These are phyloP conservation scores for Planoprotostelium fungivorum DNA, from an alignment of 78 protist genomes.

Conservation along the genomic window DNA sequence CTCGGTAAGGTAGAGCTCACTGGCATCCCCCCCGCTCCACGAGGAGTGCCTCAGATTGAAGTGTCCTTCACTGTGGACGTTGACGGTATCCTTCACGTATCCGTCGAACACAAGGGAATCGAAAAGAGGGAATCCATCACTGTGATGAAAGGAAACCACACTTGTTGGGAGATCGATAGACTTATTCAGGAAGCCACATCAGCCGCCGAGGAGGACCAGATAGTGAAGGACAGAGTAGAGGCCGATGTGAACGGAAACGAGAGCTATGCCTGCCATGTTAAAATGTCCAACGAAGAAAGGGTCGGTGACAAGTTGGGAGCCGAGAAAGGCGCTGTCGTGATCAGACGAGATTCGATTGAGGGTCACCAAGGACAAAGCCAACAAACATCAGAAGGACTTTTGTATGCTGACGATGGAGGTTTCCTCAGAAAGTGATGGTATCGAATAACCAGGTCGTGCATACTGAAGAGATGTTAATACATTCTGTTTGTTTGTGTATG, in stretches of 20 bases:
- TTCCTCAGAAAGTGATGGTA: no score
- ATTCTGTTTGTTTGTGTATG: no score
- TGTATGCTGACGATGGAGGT: no score
- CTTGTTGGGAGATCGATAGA: slow-evolving; percentile 83
- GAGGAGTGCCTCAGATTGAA: slow-evolving; percentile 93
- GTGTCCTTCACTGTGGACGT: slow-evolving; percentile 65
- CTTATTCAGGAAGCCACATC: slow-evolving; percentile 91
- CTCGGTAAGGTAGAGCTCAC: slow-evolving; percentile 90
- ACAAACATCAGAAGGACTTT: no score
- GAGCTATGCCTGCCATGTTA: slow-evolving; percentile 73
- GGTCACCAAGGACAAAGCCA: no score
- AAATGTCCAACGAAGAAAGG: slow-evolving; percentile 49
- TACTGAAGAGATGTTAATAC: no score
- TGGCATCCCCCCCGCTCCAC: slow-evolving; percentile 96
- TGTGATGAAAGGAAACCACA: slow-evolving; percentile 75
- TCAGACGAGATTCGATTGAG: no score
- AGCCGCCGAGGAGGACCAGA: slow-evolving; percentile 83
- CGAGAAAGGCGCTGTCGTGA: no score
- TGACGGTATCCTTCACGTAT: slow-evolving; percentile 89
- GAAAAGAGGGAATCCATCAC: slow-evolving; percentile 57
- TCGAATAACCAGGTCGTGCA: no score
- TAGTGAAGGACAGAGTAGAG: slow-evolving; percentile 52
- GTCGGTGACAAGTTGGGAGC: no score
- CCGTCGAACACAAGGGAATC: slow-evolving; percentile 88
- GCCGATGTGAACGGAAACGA: slow-evolving; percentile 85